These are phyloP conservation scores for Mucor racemosus DNA, from an alignment of 371 early-diverging fungal genomes.

Conservation along the genomic window DNA sequence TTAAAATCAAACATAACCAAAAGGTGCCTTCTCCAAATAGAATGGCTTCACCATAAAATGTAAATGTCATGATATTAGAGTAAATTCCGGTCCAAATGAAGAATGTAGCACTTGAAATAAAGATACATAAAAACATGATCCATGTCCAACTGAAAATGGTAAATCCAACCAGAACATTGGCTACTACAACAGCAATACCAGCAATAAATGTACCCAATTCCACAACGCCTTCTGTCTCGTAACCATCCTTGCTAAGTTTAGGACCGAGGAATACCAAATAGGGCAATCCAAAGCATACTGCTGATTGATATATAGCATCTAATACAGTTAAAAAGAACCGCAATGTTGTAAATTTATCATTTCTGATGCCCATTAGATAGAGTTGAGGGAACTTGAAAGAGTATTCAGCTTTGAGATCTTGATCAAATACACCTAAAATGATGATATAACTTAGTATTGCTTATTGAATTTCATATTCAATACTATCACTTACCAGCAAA, in stretches of 20 bases:
- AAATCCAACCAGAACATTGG: constrained; percentile 83
- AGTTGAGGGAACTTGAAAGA: constrained; percentile 85
- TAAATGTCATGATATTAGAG: constrained; percentile 43
- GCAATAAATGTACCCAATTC: constrained; percentile 85
- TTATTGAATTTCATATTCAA: neutral
- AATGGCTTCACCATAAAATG: constrained; percentile 56
- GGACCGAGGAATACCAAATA: constrained; percentile 58
- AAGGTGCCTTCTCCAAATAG: constrained; percentile 60
- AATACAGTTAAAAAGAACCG: constrained; percentile 85
- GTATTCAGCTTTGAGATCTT: constrained; percentile 81
- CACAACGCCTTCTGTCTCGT: constrained; percentile 67
- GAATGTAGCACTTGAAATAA: constrained; percentile 57
- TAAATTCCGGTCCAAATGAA: constrained; percentile 64
- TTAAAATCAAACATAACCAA: constrained; percentile 57
- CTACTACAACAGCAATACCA: constrained; percentile 75
- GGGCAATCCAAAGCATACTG: constrained; percentile 80
- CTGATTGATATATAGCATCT: constrained; percentile 91
- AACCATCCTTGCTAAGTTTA: constrained; percentile 58
- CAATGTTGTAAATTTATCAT: constrained; percentile 79
- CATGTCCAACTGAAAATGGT: constrained; percentile 87
- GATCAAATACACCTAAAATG: constrained; percentile 79
- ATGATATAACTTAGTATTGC: neutral
- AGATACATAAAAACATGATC: constrained; percentile 65
- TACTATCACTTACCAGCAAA: constrained; percentile 50
- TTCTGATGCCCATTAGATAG: constrained; percentile 86